Evolutionary conservation across 140 eudicot species (phyloP).

Genomic region (Bidens hawaiensis): DNA sequence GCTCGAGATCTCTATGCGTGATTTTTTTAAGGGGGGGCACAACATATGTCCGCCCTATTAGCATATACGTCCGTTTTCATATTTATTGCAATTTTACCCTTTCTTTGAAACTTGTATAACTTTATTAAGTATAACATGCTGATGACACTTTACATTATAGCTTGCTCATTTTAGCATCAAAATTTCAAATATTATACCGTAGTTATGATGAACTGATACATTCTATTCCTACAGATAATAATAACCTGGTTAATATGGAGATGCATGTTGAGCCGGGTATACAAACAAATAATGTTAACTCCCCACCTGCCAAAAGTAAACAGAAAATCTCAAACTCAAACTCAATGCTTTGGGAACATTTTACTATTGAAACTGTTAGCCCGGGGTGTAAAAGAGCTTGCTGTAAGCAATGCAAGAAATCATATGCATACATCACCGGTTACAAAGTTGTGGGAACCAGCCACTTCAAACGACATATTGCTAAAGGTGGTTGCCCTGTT

Average conservation of each 20-base stretch:
- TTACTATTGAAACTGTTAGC: conserved; percentile 74
- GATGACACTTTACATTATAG: no score
- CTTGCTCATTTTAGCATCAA: no score
- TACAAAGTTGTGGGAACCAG: conserved; percentile 93
- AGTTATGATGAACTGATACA: no score
- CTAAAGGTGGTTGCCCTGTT: conserved; percentile 80
- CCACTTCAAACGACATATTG: conserved; percentile 96
- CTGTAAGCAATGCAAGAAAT: conserved; percentile 89
- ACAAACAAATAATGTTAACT: conserved; percentile 17
- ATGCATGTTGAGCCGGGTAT: conserved; percentile 25
- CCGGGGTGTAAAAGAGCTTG: conserved; percentile 75
- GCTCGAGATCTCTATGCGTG: no score
- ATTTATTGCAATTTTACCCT: no score
- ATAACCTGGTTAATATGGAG: conserved; percentile 35
- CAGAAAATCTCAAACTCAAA: no score
- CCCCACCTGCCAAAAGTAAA: conserved; percentile 40
- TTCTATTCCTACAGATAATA: conserved; percentile 22
- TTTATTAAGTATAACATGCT: no score
- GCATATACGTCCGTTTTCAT: no score
- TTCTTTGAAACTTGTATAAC: no score
- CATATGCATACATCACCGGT: conserved; percentile 96
- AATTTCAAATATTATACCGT: no score
- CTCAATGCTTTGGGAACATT: conserved; percentile 96
- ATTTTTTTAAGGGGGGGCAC: no score
- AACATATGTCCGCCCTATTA: no score